phyloP scores from a whole-genome alignment of 2,329 filamentous ascomycete species.

The Pseudocercospora eumusae region DNA sequence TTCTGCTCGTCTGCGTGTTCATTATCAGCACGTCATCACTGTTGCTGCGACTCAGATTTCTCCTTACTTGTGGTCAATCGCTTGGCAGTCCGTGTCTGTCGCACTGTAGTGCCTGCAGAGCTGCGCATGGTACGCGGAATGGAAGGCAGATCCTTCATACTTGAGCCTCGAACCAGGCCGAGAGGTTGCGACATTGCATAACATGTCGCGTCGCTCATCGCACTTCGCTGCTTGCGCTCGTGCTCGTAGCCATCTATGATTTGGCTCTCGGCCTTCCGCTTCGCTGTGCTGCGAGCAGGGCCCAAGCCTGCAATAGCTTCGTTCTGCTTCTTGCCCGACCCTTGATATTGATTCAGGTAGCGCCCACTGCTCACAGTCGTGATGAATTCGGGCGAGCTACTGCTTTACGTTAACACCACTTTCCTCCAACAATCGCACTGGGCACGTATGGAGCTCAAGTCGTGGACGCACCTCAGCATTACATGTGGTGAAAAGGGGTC shows the following conservation, averaged over 20 bases:
- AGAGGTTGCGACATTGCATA: not conserved
- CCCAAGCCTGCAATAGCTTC: conserved; percentile 2
- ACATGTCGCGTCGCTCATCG: not conserved
- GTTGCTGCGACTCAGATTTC: not conserved
- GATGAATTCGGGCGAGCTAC: conserved; percentile 34
- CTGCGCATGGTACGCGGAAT: conserved; percentile 20
- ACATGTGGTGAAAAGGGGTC: not conserved
- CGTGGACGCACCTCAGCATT: not conserved
- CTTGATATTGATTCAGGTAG: conserved; percentile 16
- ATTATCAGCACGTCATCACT: conserved; percentile 8
- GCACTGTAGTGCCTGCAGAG: conserved; percentile 19
- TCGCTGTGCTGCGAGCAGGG: conserved; percentile 5
- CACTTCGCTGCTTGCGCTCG: conserved; percentile 29
- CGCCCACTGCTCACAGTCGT: conserved; percentile 9
- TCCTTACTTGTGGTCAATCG: conserved; percentile 29
- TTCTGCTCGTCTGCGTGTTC: conserved; percentile 26
- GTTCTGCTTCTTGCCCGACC: conserved; percentile 13
- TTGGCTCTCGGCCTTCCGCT: conserved; percentile 30
- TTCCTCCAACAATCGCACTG: not conserved
- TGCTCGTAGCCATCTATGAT: conserved; percentile 27
- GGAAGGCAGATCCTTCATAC: conserved; percentile 1
- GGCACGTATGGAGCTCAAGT: not conserved
- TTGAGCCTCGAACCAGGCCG: not conserved
- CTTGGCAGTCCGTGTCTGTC: conserved; percentile 18
- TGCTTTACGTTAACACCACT: conserved; percentile 8